A percentile compares a stretch with the other conserved stretches of the same genome.
Evolutionary conservation across 2,329 filamentous ascomycete species (phyloP).

Genomic region (Talaromyces atroroseus): DNA sequence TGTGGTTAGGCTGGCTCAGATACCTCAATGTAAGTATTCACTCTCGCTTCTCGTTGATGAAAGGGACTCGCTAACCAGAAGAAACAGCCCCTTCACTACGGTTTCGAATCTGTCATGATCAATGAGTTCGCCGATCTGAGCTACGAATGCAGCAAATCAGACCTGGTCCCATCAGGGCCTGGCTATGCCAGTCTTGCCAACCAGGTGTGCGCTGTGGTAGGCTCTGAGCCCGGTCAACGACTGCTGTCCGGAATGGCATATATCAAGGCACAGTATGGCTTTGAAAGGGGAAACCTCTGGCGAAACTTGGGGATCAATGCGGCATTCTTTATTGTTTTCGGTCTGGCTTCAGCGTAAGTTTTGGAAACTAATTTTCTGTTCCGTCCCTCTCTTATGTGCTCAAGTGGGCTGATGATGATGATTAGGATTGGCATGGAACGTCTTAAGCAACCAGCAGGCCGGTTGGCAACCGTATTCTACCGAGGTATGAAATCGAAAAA

Average conservation of each 20-base stretch:
- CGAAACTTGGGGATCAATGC: slow-evolving; percentile 9
- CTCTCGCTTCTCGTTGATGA: neutral
- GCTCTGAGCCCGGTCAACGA: slow-evolving; percentile 57
- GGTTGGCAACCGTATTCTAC: neutral
- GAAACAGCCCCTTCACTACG: neutral
- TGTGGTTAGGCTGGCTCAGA: slow-evolving; percentile 71
- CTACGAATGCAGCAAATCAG: slow-evolving; percentile 60
- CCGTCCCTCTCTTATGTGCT: neutral
- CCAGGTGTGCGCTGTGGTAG: slow-evolving; percentile 63
- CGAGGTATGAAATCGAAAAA: neutral
- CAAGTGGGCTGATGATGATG: neutral
- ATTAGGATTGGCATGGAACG: neutral
- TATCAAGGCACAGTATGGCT: slow-evolving; percentile 38
- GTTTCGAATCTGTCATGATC: slow-evolving; percentile 66
- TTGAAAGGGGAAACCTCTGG: slow-evolving; percentile 6
- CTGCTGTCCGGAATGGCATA: slow-evolving; percentile 52
- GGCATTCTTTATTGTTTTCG: neutral
- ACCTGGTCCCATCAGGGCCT: slow-evolving; percentile 63
- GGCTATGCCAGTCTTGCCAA: slow-evolving; percentile 63
- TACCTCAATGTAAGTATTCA: slow-evolving; percentile 67
- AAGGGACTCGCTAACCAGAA: neutral
- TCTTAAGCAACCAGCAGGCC: neutral
- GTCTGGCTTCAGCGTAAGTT: neutral
- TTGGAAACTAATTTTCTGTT: neutral
- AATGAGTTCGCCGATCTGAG: slow-evolving; percentile 70